Evolutionary conservation across 345 rosid genomes (phyloP).

Genomic region (Schrenkiella parvula): DNA sequence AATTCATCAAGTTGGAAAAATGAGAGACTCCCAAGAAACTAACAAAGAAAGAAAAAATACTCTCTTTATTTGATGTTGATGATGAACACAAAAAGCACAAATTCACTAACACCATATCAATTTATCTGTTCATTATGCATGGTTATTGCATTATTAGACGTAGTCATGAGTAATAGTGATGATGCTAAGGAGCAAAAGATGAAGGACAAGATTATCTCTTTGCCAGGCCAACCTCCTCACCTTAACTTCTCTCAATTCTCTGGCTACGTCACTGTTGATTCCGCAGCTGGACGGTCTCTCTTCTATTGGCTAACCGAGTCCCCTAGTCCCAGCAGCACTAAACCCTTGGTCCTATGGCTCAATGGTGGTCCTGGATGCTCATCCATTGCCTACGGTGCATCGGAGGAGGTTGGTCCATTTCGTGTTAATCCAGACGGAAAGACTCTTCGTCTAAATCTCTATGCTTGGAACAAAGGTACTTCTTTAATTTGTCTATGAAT

Average conservation of each 20-base stretch:
- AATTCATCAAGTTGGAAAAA: conserved; percentile 13
- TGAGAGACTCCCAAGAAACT: conserved; percentile 23
- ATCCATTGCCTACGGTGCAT: conserved; percentile 78
- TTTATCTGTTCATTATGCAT: not conserved
- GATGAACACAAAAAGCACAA: not conserved
- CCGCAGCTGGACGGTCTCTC: conserved; percentile 50
- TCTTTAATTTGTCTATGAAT: not conserved
- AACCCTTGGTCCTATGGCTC: conserved; percentile 73
- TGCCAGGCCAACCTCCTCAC: conserved; percentile 70
- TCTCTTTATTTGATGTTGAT: conserved; percentile 12
- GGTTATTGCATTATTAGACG: conserved; percentile 1
- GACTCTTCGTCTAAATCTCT: conserved; percentile 43
- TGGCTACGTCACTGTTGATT: conserved; percentile 67
- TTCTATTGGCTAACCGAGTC: conserved; percentile 74
- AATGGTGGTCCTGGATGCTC: conserved; percentile 97
- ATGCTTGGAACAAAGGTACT: conserved; percentile 81
- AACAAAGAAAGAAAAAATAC: not conserved
- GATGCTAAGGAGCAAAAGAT: conserved; percentile 36
- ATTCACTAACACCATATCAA: not conserved
- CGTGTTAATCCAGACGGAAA: conserved; percentile 56
- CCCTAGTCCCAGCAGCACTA: conserved; percentile 33
- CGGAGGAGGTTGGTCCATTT: conserved; percentile 94
- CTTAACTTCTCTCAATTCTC: conserved; percentile 72
- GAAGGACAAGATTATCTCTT: conserved; percentile 48
- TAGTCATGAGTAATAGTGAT: not conserved